phyloP scores from a whole-genome alignment of 176 grass and related monocot genomes.

The Juncus effusus region DNA sequence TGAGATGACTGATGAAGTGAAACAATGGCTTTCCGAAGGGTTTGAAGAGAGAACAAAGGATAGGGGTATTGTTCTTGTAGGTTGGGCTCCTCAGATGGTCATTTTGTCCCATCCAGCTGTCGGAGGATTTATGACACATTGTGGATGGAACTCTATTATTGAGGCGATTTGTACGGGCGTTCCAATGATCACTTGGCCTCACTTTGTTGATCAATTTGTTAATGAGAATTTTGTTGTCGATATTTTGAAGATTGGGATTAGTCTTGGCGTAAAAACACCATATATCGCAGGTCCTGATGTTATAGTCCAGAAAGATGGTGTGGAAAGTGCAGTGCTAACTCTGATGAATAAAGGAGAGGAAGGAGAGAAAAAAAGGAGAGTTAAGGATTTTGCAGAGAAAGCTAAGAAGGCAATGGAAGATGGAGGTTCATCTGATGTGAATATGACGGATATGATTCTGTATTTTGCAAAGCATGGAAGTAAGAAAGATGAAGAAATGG shows the following conservation, averaged over 20 bases:
- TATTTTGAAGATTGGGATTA: slow-evolving; percentile 44
- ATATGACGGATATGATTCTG: slow-evolving; percentile 27
- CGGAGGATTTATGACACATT: slow-evolving; percentile 52
- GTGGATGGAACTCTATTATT: slow-evolving; percentile 57
- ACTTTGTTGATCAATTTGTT: slow-evolving; percentile 45
- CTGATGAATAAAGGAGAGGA: slow-evolving; percentile 34
- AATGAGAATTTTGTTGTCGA: slow-evolving; percentile 55
- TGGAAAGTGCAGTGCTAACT: slow-evolving; percentile 30
- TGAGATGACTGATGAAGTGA: slow-evolving; percentile 24
- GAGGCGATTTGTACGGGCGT: slow-evolving; percentile 45
- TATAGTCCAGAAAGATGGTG: slow-evolving; percentile 20
- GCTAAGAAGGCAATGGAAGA: slow-evolving; percentile 16
- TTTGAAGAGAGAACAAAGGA: slow-evolving; percentile 41
- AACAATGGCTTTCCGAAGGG: slow-evolving; percentile 34
- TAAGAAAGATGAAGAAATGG: slow-evolving; percentile 1
- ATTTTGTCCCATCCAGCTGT: slow-evolving; percentile 46
- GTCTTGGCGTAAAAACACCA: slow-evolving; percentile 35
- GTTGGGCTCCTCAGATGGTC: slow-evolving; percentile 53
- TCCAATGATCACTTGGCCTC: slow-evolving; percentile 55
- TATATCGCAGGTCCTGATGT: slow-evolving; percentile 12
- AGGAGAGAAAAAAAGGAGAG: slow-evolving; percentile 20
- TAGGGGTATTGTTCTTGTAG: slow-evolving; percentile 40
- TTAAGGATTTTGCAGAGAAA: slow-evolving; percentile 10
- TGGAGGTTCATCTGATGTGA: slow-evolving; percentile 28
- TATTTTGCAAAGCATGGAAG: slow-evolving; percentile 23